A percentile compares a stretch with the other conserved stretches of the same genome.
These are phyloP conservation scores for Fragaria vesca DNA, from an alignment of 306 rosid genomes.

Conservation along the genomic window DNA sequence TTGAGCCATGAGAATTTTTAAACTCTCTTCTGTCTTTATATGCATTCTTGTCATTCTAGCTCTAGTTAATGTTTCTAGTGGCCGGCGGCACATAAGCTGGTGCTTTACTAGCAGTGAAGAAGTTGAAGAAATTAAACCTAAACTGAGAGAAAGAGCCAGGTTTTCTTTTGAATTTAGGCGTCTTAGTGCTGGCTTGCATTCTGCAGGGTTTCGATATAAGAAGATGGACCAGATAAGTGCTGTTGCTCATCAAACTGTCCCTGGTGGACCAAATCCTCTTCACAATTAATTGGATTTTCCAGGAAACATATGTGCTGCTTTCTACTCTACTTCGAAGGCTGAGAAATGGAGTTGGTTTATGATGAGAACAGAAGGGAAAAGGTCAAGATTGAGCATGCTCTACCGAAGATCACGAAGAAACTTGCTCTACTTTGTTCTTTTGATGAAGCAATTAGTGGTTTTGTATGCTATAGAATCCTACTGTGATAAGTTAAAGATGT, in stretches of 20 bases:
- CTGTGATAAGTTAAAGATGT: not conserved
- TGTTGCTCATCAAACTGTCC: conserved; percentile 47
- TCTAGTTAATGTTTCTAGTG: conserved; percentile 35
- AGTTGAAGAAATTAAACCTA: conserved; percentile 1
- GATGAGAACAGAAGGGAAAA: not conserved
- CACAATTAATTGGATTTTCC: conserved; percentile 44
- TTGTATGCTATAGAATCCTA: not conserved
- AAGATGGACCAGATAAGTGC: conserved; percentile 9
- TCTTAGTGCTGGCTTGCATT: conserved; percentile 1
- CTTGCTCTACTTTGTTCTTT: not conserved
- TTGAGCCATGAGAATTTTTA: conserved; percentile 34
- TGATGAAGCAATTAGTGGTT: not conserved
- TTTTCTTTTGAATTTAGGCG: conserved; percentile 20
- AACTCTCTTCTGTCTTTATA: conserved; percentile 12
- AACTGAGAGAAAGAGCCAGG: conserved; percentile 35
- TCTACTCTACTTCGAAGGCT: not conserved
- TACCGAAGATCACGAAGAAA: not conserved
- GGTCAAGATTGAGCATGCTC: not conserved
- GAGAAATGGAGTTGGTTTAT: not conserved
- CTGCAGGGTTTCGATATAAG: conserved; percentile 29
- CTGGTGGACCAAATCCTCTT: conserved; percentile 77
- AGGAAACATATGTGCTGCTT: not conserved
- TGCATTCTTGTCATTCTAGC: conserved; percentile 29
- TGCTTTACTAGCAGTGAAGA: conserved; percentile 19
- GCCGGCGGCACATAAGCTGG: conserved; percentile 35